Evolutionary conservation across 2,329 filamentous ascomycete genomes (phyloP).

Genomic region (Ceratocystis cacaofunesta): DNA sequence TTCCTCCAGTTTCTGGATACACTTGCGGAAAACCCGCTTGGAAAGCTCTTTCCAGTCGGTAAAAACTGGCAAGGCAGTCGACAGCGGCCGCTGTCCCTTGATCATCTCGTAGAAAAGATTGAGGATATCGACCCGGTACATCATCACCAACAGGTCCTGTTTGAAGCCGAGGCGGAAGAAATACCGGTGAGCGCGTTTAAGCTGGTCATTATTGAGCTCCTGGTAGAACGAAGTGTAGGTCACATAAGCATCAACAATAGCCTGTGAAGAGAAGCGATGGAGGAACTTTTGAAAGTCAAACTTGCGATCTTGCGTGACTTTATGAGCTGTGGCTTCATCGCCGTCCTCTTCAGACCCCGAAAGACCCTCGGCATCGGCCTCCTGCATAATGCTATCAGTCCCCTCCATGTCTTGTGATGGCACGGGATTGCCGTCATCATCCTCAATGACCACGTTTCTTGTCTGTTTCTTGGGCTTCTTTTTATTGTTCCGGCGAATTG

Average conservation of each 20-base stretch:
- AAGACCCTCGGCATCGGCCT: slow-evolving; percentile 18
- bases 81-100: slow-evolving; percentile 67
- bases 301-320: slow-evolving; percentile 64
- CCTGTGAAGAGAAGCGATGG: slow-evolving; percentile 66
- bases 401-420: neutral
- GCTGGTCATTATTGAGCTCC: slow-evolving; percentile 62
- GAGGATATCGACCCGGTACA: slow-evolving; percentile 85
- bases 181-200: slow-evolving; percentile 86
- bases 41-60: slow-evolving; percentile 86
- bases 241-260: slow-evolving; percentile 78
- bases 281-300: slow-evolving; percentile 86
- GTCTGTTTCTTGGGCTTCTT: slow-evolving; percentile 30
- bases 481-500: slow-evolving; percentile 59
- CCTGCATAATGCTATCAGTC: slow-evolving; percentile 21
- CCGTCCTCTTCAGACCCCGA: slow-evolving; percentile 35
- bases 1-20: slow-evolving; percentile 72
- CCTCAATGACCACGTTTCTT: slow-evolving; percentile 8
- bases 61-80: slow-evolving; percentile 49
- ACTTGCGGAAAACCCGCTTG: slow-evolving; percentile 66
- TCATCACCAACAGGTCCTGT: slow-evolving; percentile 73
- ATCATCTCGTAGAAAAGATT: slow-evolving; percentile 81
- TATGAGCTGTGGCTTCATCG: slow-evolving; percentile 55
- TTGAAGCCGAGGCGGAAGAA: slow-evolving; percentile 93
- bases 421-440: slow-evolving; percentile 10
- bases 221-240: slow-evolving; percentile 64